These are phyloP conservation scores for Gleditsia sinensis DNA, from an alignment of 306 rosid species.

Conservation along the genomic window DNA sequence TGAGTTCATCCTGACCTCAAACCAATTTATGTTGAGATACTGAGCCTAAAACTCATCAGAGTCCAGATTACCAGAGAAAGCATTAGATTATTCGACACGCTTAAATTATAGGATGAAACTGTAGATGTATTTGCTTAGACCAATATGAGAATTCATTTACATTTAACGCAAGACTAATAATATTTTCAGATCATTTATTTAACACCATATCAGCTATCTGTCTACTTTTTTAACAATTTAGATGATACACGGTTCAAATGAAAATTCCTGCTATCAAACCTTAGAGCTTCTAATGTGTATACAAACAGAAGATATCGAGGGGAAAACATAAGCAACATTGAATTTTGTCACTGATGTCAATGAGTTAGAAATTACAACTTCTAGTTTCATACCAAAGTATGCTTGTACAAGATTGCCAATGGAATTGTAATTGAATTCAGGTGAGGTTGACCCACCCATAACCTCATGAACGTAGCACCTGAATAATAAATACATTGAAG, in stretches of 20 bases:
- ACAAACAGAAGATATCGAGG: conserved; percentile 14
- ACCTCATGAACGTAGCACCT: conserved; percentile 60
- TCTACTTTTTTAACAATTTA: not conserved
- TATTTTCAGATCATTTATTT: conserved; percentile 2
- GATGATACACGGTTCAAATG: not conserved
- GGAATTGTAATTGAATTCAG: conserved; percentile 51
- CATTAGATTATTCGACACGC: not conserved
- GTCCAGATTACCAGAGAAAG: conserved; percentile 4
- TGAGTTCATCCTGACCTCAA: not conserved
- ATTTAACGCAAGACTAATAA: not conserved
- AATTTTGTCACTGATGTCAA: not conserved
- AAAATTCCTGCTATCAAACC: conserved; percentile 25
- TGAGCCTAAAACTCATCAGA: not conserved
- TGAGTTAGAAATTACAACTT: conserved; percentile 1
- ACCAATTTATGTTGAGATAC: not conserved
- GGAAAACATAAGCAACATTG: conserved; percentile 24
- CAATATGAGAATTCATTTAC: not conserved
- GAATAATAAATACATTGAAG: conserved; percentile 35
- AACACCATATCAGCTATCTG: not conserved
- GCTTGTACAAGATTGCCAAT: conserved; percentile 67
- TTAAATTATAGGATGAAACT: not conserved
- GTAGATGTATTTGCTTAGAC: not conserved
- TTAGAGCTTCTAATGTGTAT: not conserved
- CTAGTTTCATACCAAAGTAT: conserved; percentile 49
- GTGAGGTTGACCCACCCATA: conserved; percentile 74